Conservation (phyloP, 2,329 filamentous ascomycete species). For the Zalaria sp. region DNA sequence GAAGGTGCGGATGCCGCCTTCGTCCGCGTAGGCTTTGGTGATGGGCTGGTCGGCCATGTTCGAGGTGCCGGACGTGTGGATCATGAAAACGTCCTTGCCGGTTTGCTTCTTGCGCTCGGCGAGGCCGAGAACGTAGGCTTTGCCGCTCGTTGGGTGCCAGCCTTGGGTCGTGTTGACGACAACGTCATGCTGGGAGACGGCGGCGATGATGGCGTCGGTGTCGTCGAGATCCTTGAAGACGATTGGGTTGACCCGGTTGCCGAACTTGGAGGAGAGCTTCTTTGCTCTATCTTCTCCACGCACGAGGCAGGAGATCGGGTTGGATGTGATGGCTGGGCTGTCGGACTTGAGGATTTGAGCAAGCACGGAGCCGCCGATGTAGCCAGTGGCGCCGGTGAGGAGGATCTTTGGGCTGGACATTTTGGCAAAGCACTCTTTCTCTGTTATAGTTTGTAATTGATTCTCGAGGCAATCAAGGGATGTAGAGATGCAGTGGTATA, state of each 20-base stretch:
- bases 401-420: constrained; percentile 1
- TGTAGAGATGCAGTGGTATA: too few relatives aligned
- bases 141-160: constrained; percentile 23
- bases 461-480: too few relatives aligned
- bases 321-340: too few relatives aligned
- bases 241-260: constrained; percentile 5
- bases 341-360: neutral
- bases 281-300: constrained; percentile 4
- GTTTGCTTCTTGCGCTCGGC: constrained; percentile 22
- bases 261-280: constrained; percentile 2
- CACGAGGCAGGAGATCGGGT: constrained; percentile 5
- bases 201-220: constrained; percentile 4
- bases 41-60: constrained; percentile 30
- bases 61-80: constrained; percentile 32
- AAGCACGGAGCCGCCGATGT: constrained; percentile 4
- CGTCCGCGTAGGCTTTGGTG: constrained; percentile 15
- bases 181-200: constrained; percentile 8
- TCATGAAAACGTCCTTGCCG: constrained; percentile 21
- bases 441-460: too few relatives aligned
- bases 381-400: constrained; percentile 6
- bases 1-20: constrained; percentile 16
- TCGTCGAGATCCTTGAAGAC: constrained; percentile 11
- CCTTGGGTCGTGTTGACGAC: constrained; percentile 31
- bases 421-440: too few relatives aligned
- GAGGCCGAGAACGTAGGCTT: constrained; percentile 30